Evolutionary conservation across 2,329 filamentous ascomycete species (phyloP).

Genomic region (Xylariaceae sp.): DNA sequence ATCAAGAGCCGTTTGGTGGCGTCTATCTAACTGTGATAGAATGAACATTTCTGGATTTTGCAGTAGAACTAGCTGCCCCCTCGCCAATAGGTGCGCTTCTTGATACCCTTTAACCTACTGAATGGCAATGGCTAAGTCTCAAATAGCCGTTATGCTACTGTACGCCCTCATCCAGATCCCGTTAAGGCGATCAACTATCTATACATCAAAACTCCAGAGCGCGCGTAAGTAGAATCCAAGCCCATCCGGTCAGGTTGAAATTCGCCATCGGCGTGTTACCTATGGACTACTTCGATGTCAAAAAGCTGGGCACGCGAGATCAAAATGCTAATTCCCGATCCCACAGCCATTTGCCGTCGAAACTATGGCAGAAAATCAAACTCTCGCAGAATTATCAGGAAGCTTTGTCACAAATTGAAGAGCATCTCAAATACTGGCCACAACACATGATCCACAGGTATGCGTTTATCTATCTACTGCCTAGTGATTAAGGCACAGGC

Average conservation of each 20-base stretch:
- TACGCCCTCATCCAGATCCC: conserved; percentile 38
- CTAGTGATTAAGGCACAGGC: neutral
- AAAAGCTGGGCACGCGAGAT: neutral
- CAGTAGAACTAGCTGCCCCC: conserved; percentile 51
- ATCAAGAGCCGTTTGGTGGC: neutral
- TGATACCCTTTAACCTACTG: neutral
- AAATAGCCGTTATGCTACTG: conserved; percentile 19
- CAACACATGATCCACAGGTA: conserved; percentile 55
- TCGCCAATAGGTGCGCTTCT: conserved; percentile 27
- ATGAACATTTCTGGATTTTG: conserved; percentile 63
- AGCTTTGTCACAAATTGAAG: conserved; percentile 81
- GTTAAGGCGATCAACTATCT: conserved; percentile 79
- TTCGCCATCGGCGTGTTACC: neutral
- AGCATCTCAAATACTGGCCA: conserved; percentile 84
- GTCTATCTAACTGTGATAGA: conserved; percentile 20
- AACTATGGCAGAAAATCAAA: conserved; percentile 92
- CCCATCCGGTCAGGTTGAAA: neutral
- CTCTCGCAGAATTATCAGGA: conserved; percentile 86
- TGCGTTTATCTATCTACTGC: neutral
- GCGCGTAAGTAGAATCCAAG: conserved; percentile 15
- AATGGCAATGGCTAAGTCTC: neutral
- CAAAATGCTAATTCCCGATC: conserved; percentile 45
- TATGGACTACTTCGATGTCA: neutral
- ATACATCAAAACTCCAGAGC: conserved; percentile 91
- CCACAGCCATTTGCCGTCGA: conserved; percentile 65